Evolutionary conservation across 495 filamentous ascomycete genomes (phyloP).

Genomic region (Aspergillus panamensis): DNA sequence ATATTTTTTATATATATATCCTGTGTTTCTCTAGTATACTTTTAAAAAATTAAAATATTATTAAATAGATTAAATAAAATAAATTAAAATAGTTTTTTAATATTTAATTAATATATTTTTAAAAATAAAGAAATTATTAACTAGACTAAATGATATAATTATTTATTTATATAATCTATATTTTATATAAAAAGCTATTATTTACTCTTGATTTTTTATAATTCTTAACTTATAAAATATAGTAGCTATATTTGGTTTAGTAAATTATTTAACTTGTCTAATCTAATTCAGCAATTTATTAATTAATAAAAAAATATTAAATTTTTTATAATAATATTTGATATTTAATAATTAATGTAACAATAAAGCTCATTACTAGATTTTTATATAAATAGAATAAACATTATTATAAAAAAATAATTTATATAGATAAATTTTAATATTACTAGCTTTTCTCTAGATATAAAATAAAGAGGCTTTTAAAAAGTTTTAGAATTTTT

Average conservation of each 20-base stretch:
- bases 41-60: conserved; percentile 11
- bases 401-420: too few relatives aligned
- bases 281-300: conserved; percentile 5
- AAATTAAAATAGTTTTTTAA: conserved; percentile 5
- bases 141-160: too few relatives aligned
- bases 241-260: too few relatives aligned
- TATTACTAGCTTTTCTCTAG: background rate
- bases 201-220: conserved; percentile 1
- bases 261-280: background rate
- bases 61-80: too few relatives aligned
- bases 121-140: too few relatives aligned
- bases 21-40: background rate
- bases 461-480: background rate
- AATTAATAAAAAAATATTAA: conserved; percentile 7
- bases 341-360: background rate
- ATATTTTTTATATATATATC: conserved; percentile 6
- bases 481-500: background rate
- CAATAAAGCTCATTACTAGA: too few relatives aligned
- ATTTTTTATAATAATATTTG: background rate
- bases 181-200: conserved; percentile 10
- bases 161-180: conserved; percentile 11
- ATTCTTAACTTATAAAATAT: too few relatives aligned
- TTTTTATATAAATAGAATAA: too few relatives aligned
- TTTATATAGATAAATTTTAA: too few relatives aligned
- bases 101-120: background rate